These are phyloP conservation scores for Solanum hybrid DNA, from an alignment of 305 asterid genomes.

Conservation along the genomic window DNA sequence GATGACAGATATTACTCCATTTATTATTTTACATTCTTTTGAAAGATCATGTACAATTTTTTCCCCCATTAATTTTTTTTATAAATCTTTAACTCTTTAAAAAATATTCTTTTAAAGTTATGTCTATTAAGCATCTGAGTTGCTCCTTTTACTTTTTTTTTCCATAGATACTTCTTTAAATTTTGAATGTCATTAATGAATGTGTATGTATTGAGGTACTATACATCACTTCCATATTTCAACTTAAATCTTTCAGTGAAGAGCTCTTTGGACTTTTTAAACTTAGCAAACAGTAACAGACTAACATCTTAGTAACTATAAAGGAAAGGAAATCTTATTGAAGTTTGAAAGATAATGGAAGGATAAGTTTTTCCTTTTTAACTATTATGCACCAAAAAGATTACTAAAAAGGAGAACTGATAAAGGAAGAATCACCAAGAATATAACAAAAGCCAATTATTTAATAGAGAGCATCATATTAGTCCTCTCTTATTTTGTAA, in stretches of 20 bases:
- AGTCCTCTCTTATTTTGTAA: neutral
- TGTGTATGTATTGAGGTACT: neutral
- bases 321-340: neutral
- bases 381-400: neutral
- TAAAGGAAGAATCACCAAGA: neutral
- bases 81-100: neutral
- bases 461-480: neutral
- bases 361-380: neutral
- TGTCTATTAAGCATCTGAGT: neutral
- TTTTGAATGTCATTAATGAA: neutral
- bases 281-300: neutral
- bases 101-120: neutral
- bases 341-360: neutral
- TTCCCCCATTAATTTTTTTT: neutral
- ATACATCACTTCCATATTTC: neutral
- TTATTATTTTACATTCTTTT: neutral
- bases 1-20: neutral
- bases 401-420: neutral
- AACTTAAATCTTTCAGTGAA: neutral
- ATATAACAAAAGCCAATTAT: neutral
- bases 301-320: neutral
- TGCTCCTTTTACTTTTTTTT: neutral
- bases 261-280: neutral
- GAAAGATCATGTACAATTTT: neutral
- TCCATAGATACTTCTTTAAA: neutral